Evolutionary conservation across 495 filamentous ascomycete species (phyloP), one percentile per base, ranked within the genome.

Genomic region (Sphaerosporella brunnea): DNA sequence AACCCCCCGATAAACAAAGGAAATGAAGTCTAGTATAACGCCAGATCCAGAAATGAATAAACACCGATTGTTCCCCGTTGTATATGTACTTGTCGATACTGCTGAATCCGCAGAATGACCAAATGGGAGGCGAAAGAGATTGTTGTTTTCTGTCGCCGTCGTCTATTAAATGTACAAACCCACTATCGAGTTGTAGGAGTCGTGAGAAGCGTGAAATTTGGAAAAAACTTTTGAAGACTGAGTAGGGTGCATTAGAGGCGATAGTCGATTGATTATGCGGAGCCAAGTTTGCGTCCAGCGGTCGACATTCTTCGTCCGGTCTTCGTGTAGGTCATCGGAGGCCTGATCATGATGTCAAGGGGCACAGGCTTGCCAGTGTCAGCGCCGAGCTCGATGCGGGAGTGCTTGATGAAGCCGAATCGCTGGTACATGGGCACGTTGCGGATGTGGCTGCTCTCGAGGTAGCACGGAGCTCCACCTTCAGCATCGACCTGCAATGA

Each of bases 281-380:
- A 30, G 23, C 47, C 47, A 21, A 49, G 36, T 34, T 49, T 48
- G 32, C 21, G 25, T 13, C 47, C 47, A 16, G 23, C 38, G 13
- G 36, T 49, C 24, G 47, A 49, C 37, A 49, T 49, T 42, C 47
- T 49, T 26, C 45, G 18, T 42, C 38, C 47, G 18, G 47, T 49
- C 24, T 30, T 38, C 32, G 8, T 48, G 45, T 38, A 48, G 23
- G 45, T 45, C 36, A 51, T 52, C 16, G 80, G 74, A 62, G 81
- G 73, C 39, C 82, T 68, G 36, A 83, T 75, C 82, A 88, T 88
- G 66, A 82, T 77, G 56, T 76, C 77, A 53, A 88, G 62, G 44
- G 67, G 68, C 20, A 85, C 70, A n/a, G 73, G 73, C 55, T 69
- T 70, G 42, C 65, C 63, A 40, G 50, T 47, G 24, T 69, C 73